These are phyloP conservation scores for Tricholomella constricta DNA, from an alignment of 768 basidiomycete species.

Conservation along the genomic window DNA sequence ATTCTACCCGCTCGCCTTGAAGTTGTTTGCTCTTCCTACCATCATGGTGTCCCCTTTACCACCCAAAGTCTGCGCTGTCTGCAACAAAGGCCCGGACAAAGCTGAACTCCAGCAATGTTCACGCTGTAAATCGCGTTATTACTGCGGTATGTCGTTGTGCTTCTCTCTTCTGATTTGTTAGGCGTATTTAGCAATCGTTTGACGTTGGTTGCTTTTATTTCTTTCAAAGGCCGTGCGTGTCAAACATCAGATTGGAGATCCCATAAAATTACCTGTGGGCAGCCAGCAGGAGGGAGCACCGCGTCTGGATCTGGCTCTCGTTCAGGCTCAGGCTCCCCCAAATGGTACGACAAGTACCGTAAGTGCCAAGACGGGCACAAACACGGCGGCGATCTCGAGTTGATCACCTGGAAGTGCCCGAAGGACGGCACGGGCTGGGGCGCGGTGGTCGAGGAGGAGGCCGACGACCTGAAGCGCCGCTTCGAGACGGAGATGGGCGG, in stretches of 20 bases:
- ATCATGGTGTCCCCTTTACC: not conserved
- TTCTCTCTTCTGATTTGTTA: not conserved
- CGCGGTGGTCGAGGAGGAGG: slow-evolving; percentile 24
- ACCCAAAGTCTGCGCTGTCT: slow-evolving; percentile 3
- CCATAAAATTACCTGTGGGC: slow-evolving; percentile 30
- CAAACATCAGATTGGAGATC: slow-evolving; percentile 32
- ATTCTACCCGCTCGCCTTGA: too few species aligned
- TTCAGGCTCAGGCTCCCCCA: slow-evolving; percentile 2
- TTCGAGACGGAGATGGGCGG: slow-evolving; percentile 32
- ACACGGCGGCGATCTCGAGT: slow-evolving; percentile 37
- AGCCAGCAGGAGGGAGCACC: not conserved
- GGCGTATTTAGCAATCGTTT: not conserved
- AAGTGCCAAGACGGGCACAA: slow-evolving; percentile 30
- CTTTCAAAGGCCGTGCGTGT: slow-evolving; percentile 22
- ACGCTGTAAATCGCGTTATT: slow-evolving; percentile 12
- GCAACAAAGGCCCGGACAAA: slow-evolving; percentile 8
- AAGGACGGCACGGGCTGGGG: slow-evolving; percentile 35
- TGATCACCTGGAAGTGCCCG: slow-evolving; percentile 35
- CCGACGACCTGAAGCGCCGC: slow-evolving; percentile 27
- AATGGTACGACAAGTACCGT: slow-evolving; percentile 36
- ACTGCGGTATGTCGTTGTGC: slow-evolving; percentile 6
- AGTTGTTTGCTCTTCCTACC: not conserved
- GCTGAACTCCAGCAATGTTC: slow-evolving; percentile 10
- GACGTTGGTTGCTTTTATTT: not conserved
- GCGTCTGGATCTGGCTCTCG: not conserved